Percentiles rank a stretch among this genome's conserved stretches.
Evolutionary conservation across 371 early-diverging fungal species (phyloP).

Genomic region (Blastocladiella emersonii): DNA sequence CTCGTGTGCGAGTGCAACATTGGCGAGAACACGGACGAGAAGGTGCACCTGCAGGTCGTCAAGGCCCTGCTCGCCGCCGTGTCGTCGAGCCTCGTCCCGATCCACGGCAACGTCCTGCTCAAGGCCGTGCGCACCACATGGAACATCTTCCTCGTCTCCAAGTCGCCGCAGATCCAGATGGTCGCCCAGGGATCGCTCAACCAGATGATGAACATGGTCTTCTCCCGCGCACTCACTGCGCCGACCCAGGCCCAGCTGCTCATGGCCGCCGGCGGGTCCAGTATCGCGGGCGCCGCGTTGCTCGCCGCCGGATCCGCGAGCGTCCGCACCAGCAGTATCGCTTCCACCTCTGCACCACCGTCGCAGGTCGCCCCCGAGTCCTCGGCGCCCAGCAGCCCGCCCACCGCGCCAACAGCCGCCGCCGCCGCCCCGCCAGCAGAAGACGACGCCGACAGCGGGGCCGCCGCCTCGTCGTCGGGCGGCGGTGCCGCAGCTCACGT

Average conservation of each 20-base stretch:
- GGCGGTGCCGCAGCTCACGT: too few species aligned
- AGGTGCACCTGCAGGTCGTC: constrained; percentile 55
- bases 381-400: not conserved
- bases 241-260: constrained; percentile 18
- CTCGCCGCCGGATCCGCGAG: not conserved
- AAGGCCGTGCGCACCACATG: constrained; percentile 64
- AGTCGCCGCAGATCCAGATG: constrained; percentile 59
- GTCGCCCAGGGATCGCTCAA: constrained; percentile 73
- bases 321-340: not conserved
- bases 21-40: constrained; percentile 61
- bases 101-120: constrained; percentile 63
- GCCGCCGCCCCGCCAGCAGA: too few species aligned
- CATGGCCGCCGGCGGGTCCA: constrained; percentile 8
- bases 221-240: too few species aligned
- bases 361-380: constrained; percentile 8
- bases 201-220: constrained; percentile 81
- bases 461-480: too few species aligned
- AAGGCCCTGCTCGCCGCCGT: constrained; percentile 76
- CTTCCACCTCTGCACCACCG: constrained; percentile 5
- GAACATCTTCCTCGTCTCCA: constrained; percentile 53
- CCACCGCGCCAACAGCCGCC: too few species aligned
- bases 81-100: constrained; percentile 43
- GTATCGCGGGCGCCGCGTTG: constrained; percentile 1
- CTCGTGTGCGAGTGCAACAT: constrained; percentile 41
- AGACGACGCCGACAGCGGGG: too few species aligned